phyloP scores from a whole-genome alignment of 2,329 filamentous ascomycete genomes.

The Fusarium anguioides region DNA sequence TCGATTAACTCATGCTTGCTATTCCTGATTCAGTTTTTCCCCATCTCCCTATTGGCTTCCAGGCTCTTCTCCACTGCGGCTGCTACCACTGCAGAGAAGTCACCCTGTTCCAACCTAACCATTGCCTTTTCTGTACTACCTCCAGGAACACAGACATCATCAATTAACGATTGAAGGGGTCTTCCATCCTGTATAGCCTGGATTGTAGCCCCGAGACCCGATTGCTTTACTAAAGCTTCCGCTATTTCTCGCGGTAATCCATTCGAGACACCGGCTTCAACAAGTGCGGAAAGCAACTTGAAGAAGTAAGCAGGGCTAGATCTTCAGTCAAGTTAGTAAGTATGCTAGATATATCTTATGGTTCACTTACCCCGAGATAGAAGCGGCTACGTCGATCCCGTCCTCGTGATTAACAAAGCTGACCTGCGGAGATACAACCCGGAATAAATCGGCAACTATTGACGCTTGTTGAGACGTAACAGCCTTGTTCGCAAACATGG shows the following conservation, averaged over 20 bases:
- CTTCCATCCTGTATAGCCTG: neutral
- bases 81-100: neutral
- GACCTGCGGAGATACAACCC: neutral
- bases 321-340: neutral
- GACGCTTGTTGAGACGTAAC: neutral
- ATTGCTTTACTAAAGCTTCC: neutral
- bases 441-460: neutral
- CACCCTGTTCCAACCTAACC: neutral
- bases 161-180: neutral
- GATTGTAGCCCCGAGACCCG: neutral
- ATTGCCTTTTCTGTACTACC: neutral
- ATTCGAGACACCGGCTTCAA: neutral
- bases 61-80: neutral
- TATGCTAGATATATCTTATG: too few species aligned
- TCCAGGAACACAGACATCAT: neutral
- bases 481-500: neutral
- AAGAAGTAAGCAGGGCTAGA: neutral
- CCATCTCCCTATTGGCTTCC: neutral
- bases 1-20: too few species aligned
- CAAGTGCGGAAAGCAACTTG: neutral
- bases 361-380: neutral
- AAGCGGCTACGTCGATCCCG: neutral
- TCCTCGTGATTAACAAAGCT: neutral
- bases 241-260: neutral
- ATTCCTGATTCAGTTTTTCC: too few species aligned